phyloP scores from a whole-genome alignment of 208 protist genomes.

The Trypanosoma mega region DNA sequence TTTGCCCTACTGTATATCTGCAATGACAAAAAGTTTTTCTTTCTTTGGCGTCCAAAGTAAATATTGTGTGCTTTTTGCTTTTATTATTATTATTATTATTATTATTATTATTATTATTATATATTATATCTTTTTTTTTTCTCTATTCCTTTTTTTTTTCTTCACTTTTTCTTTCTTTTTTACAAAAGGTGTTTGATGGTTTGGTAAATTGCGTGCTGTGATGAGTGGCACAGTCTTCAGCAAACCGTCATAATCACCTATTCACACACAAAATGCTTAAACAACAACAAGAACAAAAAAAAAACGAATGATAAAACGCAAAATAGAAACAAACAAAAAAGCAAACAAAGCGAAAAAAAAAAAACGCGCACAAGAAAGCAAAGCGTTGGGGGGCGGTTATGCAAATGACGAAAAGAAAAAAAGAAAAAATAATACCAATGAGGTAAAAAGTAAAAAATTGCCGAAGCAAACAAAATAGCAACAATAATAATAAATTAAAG shows the following conservation, averaged over 20 bases:
- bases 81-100: background rate
- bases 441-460: background rate
- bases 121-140: constrained; percentile 14
- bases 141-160: background rate
- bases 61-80: background rate
- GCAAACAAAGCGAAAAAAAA: background rate
- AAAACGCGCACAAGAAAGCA: background rate
- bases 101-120: constrained; percentile 2
- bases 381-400: background rate
- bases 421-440: background rate
- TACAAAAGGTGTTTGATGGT: background rate
- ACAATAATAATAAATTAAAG: no score
- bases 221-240: background rate
- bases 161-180: constrained; percentile 10
- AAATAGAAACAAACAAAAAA: constrained; percentile 11
- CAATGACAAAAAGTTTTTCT: constrained; percentile 5
- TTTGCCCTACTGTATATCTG: no score
- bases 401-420: background rate
- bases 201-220: constrained; percentile 3
- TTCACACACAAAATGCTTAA: no score
- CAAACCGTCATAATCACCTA: no score
- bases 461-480: background rate
- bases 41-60: background rate
- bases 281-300: background rate
- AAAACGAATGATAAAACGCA: background rate